Evolutionary conservation across 805 yeast genomes (phyloP).

Genomic region (Candida maris): DNA sequence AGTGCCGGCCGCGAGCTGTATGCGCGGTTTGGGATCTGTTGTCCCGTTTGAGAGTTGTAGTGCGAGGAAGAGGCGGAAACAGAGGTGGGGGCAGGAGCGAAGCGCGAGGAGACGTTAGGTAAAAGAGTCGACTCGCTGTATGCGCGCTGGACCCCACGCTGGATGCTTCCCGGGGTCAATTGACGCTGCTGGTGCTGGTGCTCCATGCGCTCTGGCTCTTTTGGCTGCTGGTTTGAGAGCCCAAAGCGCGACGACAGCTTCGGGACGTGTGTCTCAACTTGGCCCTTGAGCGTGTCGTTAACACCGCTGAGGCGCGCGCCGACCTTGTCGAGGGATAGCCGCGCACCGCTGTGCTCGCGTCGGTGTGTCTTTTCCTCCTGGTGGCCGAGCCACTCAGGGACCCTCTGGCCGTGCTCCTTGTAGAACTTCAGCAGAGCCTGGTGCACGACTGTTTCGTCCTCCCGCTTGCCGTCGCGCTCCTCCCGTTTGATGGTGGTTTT

Average conservation of each 20-base stretch:
- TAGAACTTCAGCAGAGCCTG: slow-evolving; percentile 29
- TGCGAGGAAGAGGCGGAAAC: no score
- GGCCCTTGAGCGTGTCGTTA: slow-evolving; percentile 11
- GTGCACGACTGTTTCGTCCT: slow-evolving; percentile 33
- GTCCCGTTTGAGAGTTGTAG: no score
- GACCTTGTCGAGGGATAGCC: slow-evolving; percentile 10
- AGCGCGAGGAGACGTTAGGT: slow-evolving; percentile 1
- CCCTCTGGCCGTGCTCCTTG: slow-evolving; percentile 14
- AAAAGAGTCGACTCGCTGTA: no score
- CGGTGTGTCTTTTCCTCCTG: slow-evolving; percentile 1
- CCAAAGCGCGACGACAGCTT: slow-evolving; percentile 14
- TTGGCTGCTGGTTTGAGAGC: slow-evolving; percentile 5
- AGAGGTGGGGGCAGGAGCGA: not conserved
- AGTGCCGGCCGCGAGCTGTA: no score
- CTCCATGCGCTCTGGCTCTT: no score
- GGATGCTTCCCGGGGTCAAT: no score
- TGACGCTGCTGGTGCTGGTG: no score
- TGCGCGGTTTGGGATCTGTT: no score
- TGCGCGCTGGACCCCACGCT: slow-evolving; percentile 3
- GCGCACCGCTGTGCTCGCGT: not conserved
- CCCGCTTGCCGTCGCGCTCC: slow-evolving; percentile 34
- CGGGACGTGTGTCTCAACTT: slow-evolving; percentile 14
- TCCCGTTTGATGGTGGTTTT: slow-evolving; percentile 24
- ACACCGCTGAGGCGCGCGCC: slow-evolving; percentile 11
- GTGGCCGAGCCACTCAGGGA: slow-evolving; percentile 31